Conservation (phyloP, 148 eudicot genomes). For the Silene latifolia region DNA sequence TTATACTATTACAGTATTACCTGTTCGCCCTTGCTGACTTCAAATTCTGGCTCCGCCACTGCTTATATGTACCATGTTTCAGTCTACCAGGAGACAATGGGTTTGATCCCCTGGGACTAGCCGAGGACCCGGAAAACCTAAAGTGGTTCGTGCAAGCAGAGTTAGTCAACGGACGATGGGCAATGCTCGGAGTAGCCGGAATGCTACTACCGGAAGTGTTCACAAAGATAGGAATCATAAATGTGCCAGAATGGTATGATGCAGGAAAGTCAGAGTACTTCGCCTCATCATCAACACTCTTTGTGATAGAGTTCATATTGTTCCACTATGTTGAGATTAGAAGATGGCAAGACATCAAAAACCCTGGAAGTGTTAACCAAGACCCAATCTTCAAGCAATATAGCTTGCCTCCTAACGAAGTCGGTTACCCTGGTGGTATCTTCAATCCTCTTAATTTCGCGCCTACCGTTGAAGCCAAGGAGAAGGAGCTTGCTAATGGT, state of each 20-base stretch:
- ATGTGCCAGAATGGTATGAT: constrained; percentile 83
- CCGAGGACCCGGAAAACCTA: constrained; percentile 95
- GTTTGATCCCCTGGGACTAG: constrained; percentile 88
- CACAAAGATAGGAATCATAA: constrained; percentile 66
- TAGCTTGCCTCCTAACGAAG: constrained; percentile 81
- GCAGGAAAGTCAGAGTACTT: constrained; percentile 91
- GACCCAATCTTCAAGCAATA: constrained; percentile 97
- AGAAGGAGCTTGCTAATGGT: constrained; percentile 97
- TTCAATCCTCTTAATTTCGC: constrained; percentile 95
- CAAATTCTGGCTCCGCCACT: too few species aligned
- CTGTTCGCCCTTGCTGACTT: too few species aligned
- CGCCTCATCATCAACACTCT: constrained; percentile 88
- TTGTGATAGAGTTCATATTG: constrained; percentile 93
- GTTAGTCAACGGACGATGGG: constrained; percentile 93
- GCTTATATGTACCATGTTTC: neutral
- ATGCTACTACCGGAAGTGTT: constrained; percentile 91
- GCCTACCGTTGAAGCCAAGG: constrained; percentile 85
- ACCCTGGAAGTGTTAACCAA: constrained; percentile 97
- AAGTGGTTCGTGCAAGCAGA: constrained; percentile 94
- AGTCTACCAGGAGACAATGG: constrained; percentile 99
- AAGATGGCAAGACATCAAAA: constrained; percentile 98
- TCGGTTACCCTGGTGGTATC: constrained; percentile 95
- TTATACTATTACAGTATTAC: too few species aligned
- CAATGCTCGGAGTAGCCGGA: constrained; percentile 93
- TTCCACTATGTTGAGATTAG: constrained; percentile 97